Base-by-base conservation (phyloP, 2,329 filamentous ascomycete genomes). In the Calonectria fujianensis region DNA sequence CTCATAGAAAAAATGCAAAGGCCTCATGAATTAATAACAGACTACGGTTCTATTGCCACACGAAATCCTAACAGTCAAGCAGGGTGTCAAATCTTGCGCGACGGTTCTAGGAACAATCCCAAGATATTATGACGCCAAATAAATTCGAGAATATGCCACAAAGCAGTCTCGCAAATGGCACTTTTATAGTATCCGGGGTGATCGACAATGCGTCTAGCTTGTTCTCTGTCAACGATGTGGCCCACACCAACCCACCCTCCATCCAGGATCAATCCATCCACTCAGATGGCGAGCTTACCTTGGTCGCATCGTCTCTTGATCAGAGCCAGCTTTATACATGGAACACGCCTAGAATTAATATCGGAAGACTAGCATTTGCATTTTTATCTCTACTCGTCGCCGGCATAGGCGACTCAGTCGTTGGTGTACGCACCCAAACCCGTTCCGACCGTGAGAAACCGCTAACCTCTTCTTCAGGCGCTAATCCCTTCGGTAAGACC, bases 401-500 rank as follows among this genome's bases (percentile, higher is more conserved):
- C 11, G 61, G 61, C 13, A 65, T 65, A 29, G 31, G 61, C 41
- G 61, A 65, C 31, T 24, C 39, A 18, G 41, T 27, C 8, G 29
- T 65, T 35, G 61, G 61, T 27, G 61, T 65, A 65, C 4, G 41
- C 18, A 32, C 27, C 61, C 61, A 6, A 24, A 16, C 10, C 6
- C 27, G 4, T 20, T 32, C 7, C 20, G 27, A 35, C 18, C 3
- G 18, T 31, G 20, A 32, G 10, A 20, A 13, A 35, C 10, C 24
- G 5, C 61, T 65, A 65, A 65, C 61, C 2, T 41, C 2, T 35
- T 65, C 18, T n/a, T 14, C n/a, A 65, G 61, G 39, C 61, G 39
- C 31, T 65, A 29, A 65, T 65, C 9, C 61, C 61, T 10, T 65
- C 61, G 6, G 61, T 65, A 65, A 50, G 61, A n/a, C 11, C 14